Evolutionary conservation across 345 rosid genomes (phyloP).

Genomic region (Melastoma malabathricum): DNA sequence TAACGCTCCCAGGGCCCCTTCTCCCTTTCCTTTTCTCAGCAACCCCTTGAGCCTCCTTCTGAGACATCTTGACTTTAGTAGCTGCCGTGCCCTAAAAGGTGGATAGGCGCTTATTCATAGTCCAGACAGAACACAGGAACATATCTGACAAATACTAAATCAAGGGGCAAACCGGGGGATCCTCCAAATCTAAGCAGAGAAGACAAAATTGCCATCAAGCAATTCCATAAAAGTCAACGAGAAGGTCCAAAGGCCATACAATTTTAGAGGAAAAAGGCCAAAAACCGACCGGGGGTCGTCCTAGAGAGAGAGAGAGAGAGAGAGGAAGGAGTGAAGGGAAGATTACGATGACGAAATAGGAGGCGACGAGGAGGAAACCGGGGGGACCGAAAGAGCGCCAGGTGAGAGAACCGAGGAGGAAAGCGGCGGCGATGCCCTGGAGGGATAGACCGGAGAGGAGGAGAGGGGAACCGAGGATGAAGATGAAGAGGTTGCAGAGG

Average conservation of each 20-base stretch:
- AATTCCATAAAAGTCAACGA: too few relatives aligned
- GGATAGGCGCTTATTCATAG: not conserved
- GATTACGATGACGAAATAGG: slow-evolving; percentile 45
- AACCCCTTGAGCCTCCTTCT: slow-evolving; percentile 90
- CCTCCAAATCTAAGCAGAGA: too few relatives aligned
- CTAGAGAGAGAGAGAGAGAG: not conserved
- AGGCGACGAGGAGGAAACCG: slow-evolving; percentile 78
- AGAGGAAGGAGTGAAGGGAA: not conserved
- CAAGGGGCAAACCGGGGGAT: too few relatives aligned
- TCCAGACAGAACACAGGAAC: too few relatives aligned
- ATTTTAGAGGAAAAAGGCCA: not conserved
- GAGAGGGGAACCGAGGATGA: slow-evolving; percentile 62
- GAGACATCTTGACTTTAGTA: slow-evolving; percentile 88
- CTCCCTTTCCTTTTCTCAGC: slow-evolving; percentile 95
- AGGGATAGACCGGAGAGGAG: slow-evolving; percentile 65
- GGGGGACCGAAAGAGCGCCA: slow-evolving; percentile 92
- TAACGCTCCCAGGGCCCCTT: slow-evolving; percentile 90
- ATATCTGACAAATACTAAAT: too few relatives aligned
- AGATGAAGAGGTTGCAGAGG: slow-evolving; percentile 63
- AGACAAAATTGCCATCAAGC: too few relatives aligned
- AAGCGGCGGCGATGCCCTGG: slow-evolving; percentile 74
- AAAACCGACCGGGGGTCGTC: not conserved
- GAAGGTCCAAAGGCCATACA: not conserved
- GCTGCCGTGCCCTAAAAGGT: slow-evolving; percentile 73
- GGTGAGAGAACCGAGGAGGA: slow-evolving; percentile 74